Base-by-base conservation (phyloP, 345 rosid species). In the Euphorbia peplus region DNA sequence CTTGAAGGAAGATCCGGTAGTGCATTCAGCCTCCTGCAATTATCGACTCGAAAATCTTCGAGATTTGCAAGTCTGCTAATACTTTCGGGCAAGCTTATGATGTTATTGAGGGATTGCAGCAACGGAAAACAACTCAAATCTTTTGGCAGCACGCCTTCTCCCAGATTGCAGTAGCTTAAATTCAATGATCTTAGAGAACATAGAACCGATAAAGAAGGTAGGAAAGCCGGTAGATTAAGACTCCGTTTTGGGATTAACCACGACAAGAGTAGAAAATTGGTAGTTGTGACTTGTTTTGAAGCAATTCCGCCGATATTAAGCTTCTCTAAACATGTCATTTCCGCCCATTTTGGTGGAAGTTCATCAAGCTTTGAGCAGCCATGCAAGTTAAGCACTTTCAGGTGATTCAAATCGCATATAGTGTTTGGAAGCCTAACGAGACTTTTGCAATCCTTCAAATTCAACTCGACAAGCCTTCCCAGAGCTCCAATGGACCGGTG, bases 1-100 rank as follows among this genome's bases (percentile, higher is more conserved):
- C 75, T 56, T 4, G 54, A 44, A 22, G 77, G 80, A 64, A 77
- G 77, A 59, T 16, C 35, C 6, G 73, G 80, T 41, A 77, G 35
- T 42, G 69, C 65, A 44, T 50, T 11, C n/a, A 78, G 64, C 24
- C 42, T 37, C 28, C 53, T 57, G 58, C 78, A 78, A 6, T 21
- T 25, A 1, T 18, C 29, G 13, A 73, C 28, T 12, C 52, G n/a
- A 16, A 78, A 54, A 19, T 16, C 65, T 15, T 70, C 53, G 30
- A 73, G 72, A 1, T 29, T 22, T 32, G 63, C 10, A 50, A 78
- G 75, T 30, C 14, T 57, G 10, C 8, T 46, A 47, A 73, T 68
- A 29, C n/a, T n/a, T n/a, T 29, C 7, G 18, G 81, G 78, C 8
- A 78, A 4, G 13, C 29, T 22, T 18, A 41, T 26, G 24, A 69